Base-by-base conservation (phyloP, 768 basidiomycete genomes). In the Calocybe gangraenosa region DNA sequence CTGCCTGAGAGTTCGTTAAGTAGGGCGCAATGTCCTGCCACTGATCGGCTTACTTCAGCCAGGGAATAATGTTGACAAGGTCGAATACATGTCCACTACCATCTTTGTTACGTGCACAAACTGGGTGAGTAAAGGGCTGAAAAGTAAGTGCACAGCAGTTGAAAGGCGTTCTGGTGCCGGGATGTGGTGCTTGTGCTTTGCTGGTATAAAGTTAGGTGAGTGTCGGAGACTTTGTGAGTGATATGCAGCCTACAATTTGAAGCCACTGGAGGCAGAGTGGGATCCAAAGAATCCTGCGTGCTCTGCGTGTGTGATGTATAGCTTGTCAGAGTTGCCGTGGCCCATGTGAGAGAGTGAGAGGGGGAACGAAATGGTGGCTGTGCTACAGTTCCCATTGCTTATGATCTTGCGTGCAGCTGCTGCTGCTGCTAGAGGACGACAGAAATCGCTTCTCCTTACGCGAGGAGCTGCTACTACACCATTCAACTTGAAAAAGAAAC, bases 71-170 rank as follows among this genome's bases (percentile, higher is more conserved):
- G 62, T 92, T 94, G 41, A 92, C 76, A 33, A 96, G 68, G 54
- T 95, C 93, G 59, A 92, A 95, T 7, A 95, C 92, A 21, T 58
- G 59, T 13, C 91, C 85, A 5, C 82, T 87, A 44, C 89, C 83
- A 59, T 94, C 89, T 14, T 74, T 61, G 55, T 93, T 92, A 23
- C 87, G 76, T 2, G 89, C 85, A 57, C 87, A 89, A 10, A 96
- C 93, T 1, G 94, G 94, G 56, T 92, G 84, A 20, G 72, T 71
- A 60, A 95, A 96, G 4, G 86, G 89, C 57, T 94, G 92, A 51
- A 92, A 87, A 7, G 92, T 91, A 25, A 96, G 76, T 0, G 92
- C 82, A 53, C 94, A 97, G 51, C 86, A 95, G 66, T 96, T 93
- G 58, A 90, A 92, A 21, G 90, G 89, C 0, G 86, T 89, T 35